These are phyloP conservation scores for Royoungia palumana DNA, from an alignment of 768 basidiomycete species.

Conservation along the genomic window DNA sequence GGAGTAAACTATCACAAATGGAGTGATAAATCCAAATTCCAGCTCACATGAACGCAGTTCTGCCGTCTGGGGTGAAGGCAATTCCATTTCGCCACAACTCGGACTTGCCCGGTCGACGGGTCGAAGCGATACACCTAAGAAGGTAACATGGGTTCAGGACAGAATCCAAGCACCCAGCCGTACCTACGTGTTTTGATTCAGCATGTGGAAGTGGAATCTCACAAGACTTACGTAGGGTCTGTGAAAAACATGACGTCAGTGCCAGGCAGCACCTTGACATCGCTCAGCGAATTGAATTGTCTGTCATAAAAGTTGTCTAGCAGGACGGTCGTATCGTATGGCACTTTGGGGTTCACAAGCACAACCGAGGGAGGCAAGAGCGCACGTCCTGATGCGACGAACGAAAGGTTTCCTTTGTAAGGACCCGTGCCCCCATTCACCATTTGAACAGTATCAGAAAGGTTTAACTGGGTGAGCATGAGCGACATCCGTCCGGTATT, in stretches of 20 bases:
- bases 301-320: slow-evolving; percentile 78
- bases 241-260: slow-evolving; percentile 74
- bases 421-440: slow-evolving; percentile 69
- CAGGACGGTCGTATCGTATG: slow-evolving; percentile 64
- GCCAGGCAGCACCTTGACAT: slow-evolving; percentile 67
- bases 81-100: slow-evolving; percentile 78
- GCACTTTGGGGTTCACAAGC: slow-evolving; percentile 59
- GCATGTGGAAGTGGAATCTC: too few relatives aligned
- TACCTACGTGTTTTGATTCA: slow-evolving; percentile 40
- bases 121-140: slow-evolving; percentile 58
- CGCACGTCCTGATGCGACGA: slow-evolving; percentile 66
- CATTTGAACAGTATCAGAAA: slow-evolving; percentile 61
- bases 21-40: neutral
- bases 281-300: slow-evolving; percentile 81
- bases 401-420: slow-evolving; percentile 53
- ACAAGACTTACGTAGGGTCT: slow-evolving; percentile 52
- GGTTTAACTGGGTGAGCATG: slow-evolving; percentile 45
- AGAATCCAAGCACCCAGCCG: slow-evolving; percentile 63
- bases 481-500: neutral
- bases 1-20: slow-evolving; percentile 14
- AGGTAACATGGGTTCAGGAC: slow-evolving; percentile 60
- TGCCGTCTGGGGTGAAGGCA: slow-evolving; percentile 65
- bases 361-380: slow-evolving; percentile 58
- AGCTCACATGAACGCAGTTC: slow-evolving; percentile 58
- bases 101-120: slow-evolving; percentile 57